Base-by-base conservation (phyloP, 345 rosid species). In the Microcos paniculata region DNA sequence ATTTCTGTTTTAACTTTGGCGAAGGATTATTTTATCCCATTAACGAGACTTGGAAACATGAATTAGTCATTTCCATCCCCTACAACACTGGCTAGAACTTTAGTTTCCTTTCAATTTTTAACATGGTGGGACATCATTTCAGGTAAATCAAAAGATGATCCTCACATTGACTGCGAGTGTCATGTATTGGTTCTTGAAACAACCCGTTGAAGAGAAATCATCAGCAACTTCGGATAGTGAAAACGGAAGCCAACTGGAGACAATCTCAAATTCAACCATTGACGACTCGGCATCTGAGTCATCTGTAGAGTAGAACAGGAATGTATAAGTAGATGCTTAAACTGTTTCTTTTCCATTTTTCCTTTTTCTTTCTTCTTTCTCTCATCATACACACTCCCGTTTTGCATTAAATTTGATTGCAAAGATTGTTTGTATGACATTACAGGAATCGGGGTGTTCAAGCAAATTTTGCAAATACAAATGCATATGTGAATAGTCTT, bases 71-170 rank as follows among this genome's bases (percentile, higher is more conserved):
- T 42, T 4, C 70, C 70, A 12, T 40, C 40, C 15, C 31, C 24
- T 16, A 24, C 12, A 65, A 21, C 23, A 19, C 70, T 12, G 11
- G 30, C 21, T 14, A 3, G 24, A 67, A 67, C 1, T 46, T 16
- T 11, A 24, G 14, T 45, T 66, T 30, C 19, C 13, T 28, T 68
- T 45, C 0, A 0, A 7, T 67, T 49, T 30, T 2, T 46, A 68
- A 68, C 72, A 28, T 48, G 72, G 11, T 9, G 43, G 26, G 26
- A 68, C 72, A 48, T 48, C 10, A 51, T 69, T 49, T 75, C 88
- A 96, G 97, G 99, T 93, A 82, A 96, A 96, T 73, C 99, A 96
- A 82, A 93, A 96, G 89, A 96, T 96, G 98, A 93, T 96, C 71
- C 85, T 96, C 26, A 96, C 98, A 4, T 80, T 96, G 82, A 91